Evolutionary conservation across 345 rosid genomes (phyloP), one percentile per base, ranked within the genome.

Genomic region (Orychophragmus violaceus): DNA sequence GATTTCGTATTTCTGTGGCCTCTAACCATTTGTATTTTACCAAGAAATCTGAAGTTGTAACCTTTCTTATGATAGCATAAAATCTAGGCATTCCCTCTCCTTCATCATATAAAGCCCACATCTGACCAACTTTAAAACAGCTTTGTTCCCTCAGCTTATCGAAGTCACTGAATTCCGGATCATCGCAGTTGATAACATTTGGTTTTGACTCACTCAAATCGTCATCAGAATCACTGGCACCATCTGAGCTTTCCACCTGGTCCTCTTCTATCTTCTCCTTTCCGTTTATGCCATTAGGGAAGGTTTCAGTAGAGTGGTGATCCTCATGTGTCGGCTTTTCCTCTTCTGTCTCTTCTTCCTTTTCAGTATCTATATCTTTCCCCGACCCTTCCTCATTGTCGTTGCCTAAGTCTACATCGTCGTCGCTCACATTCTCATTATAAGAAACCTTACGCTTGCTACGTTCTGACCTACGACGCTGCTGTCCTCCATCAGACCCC

Each of bases 51-150:
- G 79, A 82, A 28, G 74, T 69, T 52, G 37, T 54, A 14, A 88
- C 94, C 66, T 82, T 83, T 73, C 44, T 81, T 46, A 90, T 66
- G 67, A 68, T 48, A 28, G 90, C 98, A 82, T 93, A 88, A 69
- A 74, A 93, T 54, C 98, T 86, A 14, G 98, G 98, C 98, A 93
- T 81, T 59, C 83, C 82, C 51, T 90, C 98, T n/a, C 32, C 22
- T 21, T 76, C 19, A 81, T 90, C 98, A 80, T 88, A 93, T 75
- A 82, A 28, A 62, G 99, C 99, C 99, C 99, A 93, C n/a, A 88
- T 29, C 81, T 93, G 96, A 66, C 81, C 71, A 52, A 35, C 78
- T 65, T 79, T 16, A 83, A 93, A 88, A 65, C 78, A 37, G 48
- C 21, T 50, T 66, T 77, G 68, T 6, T 59, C 76, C 75, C 74